A percentile compares a stretch with the other conserved stretches of the same genome.
These are phyloP conservation scores for Pichia norvegensis DNA, from an alignment of 1,139 yeast species.

Conservation along the genomic window DNA sequence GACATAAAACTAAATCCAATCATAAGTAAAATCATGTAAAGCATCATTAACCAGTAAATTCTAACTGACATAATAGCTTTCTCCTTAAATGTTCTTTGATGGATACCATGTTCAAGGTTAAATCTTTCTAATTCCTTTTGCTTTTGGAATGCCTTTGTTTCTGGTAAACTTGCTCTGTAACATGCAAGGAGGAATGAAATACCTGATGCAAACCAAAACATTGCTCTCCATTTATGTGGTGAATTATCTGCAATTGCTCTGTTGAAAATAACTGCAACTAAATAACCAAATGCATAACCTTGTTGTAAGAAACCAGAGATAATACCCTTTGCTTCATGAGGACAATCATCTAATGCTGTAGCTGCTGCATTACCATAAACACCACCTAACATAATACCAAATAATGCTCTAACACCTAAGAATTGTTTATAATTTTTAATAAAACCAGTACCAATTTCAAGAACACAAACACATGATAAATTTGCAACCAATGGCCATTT, in stretches of 20 bases:
- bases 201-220: constrained; percentile 77
- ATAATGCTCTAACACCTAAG: constrained; percentile 57
- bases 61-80: constrained; percentile 30
- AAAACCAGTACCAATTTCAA: constrained; percentile 70
- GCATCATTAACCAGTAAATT: constrained; percentile 37
- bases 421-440: constrained; percentile 57
- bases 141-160: constrained; percentile 44
- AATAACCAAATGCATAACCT: constrained; percentile 67
- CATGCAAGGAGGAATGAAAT: constrained; percentile 49
- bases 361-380: constrained; percentile 62
- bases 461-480: constrained; percentile 44
- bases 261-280: constrained; percentile 55
- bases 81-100: constrained; percentile 23
- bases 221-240: constrained; percentile 60
- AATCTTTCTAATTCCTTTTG: constrained; percentile 28
- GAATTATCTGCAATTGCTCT: constrained; percentile 51
- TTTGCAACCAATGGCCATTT: constrained; percentile 60
- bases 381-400: constrained; percentile 68
- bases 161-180: constrained; percentile 52
- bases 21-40: constrained; percentile 50
- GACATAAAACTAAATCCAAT: constrained; percentile 62
- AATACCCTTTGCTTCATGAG: constrained; percentile 51
- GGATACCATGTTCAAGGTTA: constrained; percentile 26
- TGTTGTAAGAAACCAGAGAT: constrained; percentile 63
- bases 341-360: constrained; percentile 62